Percentiles rank a stretch among this genome's conserved stretches.
Evolutionary conservation across 805 yeast species (phyloP).

Genomic region (Suhomyces xylopsoci): DNA sequence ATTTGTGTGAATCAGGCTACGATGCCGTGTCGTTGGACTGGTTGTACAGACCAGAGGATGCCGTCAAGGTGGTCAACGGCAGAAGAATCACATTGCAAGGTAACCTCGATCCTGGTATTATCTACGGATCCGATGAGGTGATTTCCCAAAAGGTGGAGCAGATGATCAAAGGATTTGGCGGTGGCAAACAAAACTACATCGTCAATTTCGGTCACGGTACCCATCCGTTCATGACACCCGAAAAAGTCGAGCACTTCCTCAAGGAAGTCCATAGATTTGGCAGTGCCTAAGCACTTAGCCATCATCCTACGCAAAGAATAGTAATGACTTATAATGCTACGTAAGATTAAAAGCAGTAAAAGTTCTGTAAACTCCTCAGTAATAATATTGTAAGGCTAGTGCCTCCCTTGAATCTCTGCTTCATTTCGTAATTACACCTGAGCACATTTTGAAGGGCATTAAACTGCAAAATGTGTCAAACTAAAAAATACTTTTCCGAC

Average conservation of each 20-base stretch:
- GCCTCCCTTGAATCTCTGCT: background rate
- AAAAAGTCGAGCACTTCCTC: slow-evolving; percentile 77
- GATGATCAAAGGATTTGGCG: slow-evolving; percentile 92
- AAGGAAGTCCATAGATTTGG: slow-evolving; percentile 86
- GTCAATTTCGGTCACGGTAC: slow-evolving; percentile 98
- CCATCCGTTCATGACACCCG: slow-evolving; percentile 96
- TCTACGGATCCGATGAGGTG: slow-evolving; percentile 83
- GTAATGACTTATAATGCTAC: background rate
- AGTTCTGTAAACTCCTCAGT: too few species aligned
- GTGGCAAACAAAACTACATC: slow-evolving; percentile 87
- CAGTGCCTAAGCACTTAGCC: background rate
- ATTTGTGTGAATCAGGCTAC: slow-evolving; percentile 76
- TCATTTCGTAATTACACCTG: background rate
- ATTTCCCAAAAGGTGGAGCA: slow-evolving; percentile 77
- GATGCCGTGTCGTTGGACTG: slow-evolving; percentile 92
- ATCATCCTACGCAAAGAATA: background rate
- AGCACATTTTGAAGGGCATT: background rate
- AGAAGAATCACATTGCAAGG: slow-evolving; percentile 86
- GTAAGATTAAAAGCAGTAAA: background rate
- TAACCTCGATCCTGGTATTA: slow-evolving; percentile 91
- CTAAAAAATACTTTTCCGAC: too few species aligned
- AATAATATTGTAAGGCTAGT: too few species aligned
- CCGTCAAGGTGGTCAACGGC: slow-evolving; percentile 68
- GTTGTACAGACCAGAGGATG: slow-evolving; percentile 81
- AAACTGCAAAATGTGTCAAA: background rate